These are phyloP conservation scores for Erodium texanum DNA, from an alignment of 441 rosid species.

Conservation along the genomic window DNA sequence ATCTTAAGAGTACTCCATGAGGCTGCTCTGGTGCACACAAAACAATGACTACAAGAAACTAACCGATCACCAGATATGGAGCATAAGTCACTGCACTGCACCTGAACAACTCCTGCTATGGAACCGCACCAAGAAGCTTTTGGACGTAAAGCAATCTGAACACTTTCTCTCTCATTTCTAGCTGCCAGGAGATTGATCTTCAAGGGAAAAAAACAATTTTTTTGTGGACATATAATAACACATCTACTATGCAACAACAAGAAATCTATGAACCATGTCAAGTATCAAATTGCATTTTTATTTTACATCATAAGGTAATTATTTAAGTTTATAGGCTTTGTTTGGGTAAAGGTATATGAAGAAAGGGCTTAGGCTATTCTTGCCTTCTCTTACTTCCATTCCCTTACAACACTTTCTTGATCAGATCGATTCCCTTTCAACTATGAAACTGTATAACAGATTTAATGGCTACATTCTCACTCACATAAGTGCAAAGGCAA, in stretches of 20 bases:
- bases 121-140: conserved; percentile 83
- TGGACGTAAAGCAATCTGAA: conserved; percentile 84
- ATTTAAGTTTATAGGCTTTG: too few species aligned
- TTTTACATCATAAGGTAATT: too few species aligned
- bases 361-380: too few species aligned
- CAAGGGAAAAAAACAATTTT: conserved; percentile 17
- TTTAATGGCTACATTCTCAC: too few species aligned
- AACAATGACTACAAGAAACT: conserved; percentile 21
- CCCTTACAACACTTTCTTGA: too few species aligned
- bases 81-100: conserved; percentile 77
- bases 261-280: not conserved
- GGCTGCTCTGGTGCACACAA: not conserved
- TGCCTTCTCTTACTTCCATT: too few species aligned
- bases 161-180: conserved; percentile 90
- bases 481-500: too few species aligned
- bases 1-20: conserved; percentile 20
- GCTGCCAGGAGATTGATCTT: conserved; percentile 88
- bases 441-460: too few species aligned
- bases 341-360: too few species aligned
- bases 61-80: conserved; percentile 75
- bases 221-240: not conserved
- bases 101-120: conserved; percentile 64
- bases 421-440: too few species aligned
- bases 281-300: not conserved
- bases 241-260: not conserved